These are phyloP conservation scores for Neurospora africana DNA, from an alignment of 495 filamentous ascomycete species.

Conservation along the genomic window DNA sequence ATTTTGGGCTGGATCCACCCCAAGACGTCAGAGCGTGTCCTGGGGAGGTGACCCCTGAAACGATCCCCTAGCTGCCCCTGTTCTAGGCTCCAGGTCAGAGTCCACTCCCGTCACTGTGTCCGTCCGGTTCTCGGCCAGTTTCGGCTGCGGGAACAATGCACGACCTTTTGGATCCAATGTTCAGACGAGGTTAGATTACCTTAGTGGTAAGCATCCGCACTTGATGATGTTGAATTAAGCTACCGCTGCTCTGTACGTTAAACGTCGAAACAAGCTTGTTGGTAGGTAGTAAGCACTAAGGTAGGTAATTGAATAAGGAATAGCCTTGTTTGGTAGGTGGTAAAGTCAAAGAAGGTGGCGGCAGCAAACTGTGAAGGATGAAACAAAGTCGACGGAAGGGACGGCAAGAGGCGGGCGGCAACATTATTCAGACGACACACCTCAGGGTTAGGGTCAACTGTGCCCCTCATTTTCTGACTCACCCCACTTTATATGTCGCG, in stretches of 20 bases:
- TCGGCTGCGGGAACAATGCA: not conserved
- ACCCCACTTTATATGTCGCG: not conserved
- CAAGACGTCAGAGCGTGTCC: not conserved
- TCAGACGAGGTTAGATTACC: not conserved
- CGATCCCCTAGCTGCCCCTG: not conserved
- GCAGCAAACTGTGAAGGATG: not conserved
- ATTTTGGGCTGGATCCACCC: not conserved
- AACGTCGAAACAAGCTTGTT: not conserved
- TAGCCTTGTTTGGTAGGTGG: not conserved
- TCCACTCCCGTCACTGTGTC: not conserved
- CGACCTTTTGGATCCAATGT: not conserved
- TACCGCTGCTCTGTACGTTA: not conserved
- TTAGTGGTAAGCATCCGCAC: not conserved
- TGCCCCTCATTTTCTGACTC: not conserved
- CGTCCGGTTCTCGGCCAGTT: not conserved
- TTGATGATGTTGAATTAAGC: not conserved
- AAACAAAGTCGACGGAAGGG: not conserved
- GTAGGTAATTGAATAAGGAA: not conserved
- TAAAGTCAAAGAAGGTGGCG: not conserved
- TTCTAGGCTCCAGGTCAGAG: not conserved
- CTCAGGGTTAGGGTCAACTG: not conserved
- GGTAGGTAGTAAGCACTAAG: not conserved
- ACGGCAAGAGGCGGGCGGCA: not conserved
- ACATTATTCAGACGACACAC: not conserved
- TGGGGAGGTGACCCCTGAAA: not conserved